A percentile compares a stretch with the other conserved stretches of the same genome.
Evolutionary conservation across 805 yeast genomes (phyloP).

Genomic region (Nakazawaea pomicola): DNA sequence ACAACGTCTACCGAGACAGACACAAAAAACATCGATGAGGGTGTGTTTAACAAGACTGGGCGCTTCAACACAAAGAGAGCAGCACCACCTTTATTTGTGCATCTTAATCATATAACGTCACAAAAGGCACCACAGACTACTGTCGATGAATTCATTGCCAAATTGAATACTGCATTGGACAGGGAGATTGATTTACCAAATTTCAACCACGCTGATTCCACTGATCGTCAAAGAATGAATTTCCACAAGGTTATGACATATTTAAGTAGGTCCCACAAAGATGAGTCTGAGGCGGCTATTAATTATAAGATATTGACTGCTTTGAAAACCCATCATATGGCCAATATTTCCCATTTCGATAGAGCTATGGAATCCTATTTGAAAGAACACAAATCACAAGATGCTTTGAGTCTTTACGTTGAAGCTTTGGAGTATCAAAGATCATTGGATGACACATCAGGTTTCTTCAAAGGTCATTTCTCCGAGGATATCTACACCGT

Average conservation of each 20-base stretch:
- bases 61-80: background rate
- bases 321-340: conserved; percentile 15
- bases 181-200: background rate
- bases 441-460: conserved; percentile 2
- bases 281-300: background rate
- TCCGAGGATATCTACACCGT: background rate
- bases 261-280: background rate
- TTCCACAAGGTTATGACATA: conserved; percentile 6
- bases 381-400: conserved; percentile 19
- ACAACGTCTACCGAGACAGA: no score
- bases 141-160: background rate
- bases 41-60: no score
- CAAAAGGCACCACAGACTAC: background rate
- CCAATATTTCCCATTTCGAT: conserved; percentile 24
- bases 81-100: background rate
- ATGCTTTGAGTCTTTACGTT: conserved; percentile 25
- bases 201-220: background rate
- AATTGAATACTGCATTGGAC: background rate
- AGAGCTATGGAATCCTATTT: conserved; percentile 20
- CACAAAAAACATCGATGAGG: no score
- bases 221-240: background rate
- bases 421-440: conserved; percentile 21
- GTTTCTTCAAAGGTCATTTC: background rate
- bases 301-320: conserved; percentile 17
- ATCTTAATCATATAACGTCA: background rate